phyloP scores from a whole-genome alignment of 495 filamentous ascomycete genomes.

The Platismatia glauca region DNA sequence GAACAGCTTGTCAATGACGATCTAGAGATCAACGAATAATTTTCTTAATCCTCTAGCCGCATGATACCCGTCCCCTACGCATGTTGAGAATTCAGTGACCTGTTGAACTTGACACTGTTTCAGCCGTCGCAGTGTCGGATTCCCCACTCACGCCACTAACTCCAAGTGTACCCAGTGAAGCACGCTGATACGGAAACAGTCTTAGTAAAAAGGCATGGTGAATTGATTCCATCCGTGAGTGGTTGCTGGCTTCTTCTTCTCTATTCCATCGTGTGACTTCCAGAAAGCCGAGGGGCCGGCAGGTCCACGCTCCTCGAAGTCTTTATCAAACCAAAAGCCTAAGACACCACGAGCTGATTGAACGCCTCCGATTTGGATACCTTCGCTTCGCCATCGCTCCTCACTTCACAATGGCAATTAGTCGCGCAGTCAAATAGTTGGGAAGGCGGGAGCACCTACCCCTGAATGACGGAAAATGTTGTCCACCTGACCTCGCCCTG shows the following conservation, averaged over 20 bases:
- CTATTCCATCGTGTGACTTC: constrained; percentile 46
- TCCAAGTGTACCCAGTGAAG: background rate
- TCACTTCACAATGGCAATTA: constrained; percentile 24
- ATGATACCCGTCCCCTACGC: background rate
- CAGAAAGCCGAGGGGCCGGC: constrained; percentile 60
- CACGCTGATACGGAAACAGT: background rate
- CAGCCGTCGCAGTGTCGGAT: background rate
- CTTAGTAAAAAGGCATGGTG: background rate
- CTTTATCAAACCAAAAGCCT: constrained; percentile 61
- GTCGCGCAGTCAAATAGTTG: constrained; percentile 14
- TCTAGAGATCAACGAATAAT: background rate
- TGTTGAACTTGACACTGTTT: background rate
- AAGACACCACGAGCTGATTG: constrained; percentile 48
- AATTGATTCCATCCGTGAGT: constrained; percentile 2
- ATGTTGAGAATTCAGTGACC: background rate
- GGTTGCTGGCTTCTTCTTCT: constrained; percentile 6
- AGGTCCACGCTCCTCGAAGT: constrained; percentile 50
- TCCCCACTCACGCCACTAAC: background rate
- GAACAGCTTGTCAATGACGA: background rate
- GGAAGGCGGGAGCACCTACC: background rate
- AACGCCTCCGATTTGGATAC: constrained; percentile 54
- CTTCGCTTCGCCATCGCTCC: constrained; percentile 57
- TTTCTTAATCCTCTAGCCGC: background rate
- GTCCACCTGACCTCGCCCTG: constrained; percentile 62
- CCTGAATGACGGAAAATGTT: constrained; percentile 50